A percentile compares a stretch with the other conserved stretches of the same genome.
phyloP scores from a whole-genome alignment of 1,284 basidiomycete genomes.

The Porogramme epimiltina region DNA sequence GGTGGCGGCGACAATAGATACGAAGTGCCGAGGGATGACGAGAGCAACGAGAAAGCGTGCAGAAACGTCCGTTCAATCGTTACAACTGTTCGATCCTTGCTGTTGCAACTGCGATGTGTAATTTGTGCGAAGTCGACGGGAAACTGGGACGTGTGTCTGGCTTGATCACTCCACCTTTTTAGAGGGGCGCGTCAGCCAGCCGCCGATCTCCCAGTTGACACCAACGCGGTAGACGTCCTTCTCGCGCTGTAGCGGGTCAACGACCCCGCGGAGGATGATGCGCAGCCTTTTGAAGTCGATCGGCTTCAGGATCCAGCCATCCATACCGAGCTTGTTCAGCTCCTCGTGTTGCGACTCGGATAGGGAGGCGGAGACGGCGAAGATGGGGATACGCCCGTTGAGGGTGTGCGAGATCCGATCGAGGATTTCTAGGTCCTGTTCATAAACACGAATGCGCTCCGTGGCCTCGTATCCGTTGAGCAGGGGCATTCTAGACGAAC shows the following conservation, averaged over 20 bases:
- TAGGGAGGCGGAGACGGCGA: constrained; percentile 83
- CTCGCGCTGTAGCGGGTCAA: constrained; percentile 52
- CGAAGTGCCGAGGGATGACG: neutral
- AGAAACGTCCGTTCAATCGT: constrained; percentile 1
- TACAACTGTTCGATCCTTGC: neutral
- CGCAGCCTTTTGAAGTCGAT: constrained; percentile 77
- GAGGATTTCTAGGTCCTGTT: constrained; percentile 34
- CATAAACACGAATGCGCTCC: constrained; percentile 65
- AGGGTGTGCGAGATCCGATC: constrained; percentile 49
- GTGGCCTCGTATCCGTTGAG: constrained; percentile 80
- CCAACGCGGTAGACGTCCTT: constrained; percentile 62
- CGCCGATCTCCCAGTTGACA: constrained; percentile 71
- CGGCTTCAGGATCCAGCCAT: constrained; percentile 89
- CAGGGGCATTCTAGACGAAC: constrained; percentile 73
- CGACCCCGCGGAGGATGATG: constrained; percentile 61
- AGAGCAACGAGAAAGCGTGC: neutral
- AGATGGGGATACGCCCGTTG: constrained; percentile 78
- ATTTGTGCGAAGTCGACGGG: neutral
- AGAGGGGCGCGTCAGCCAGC: constrained; percentile 49
- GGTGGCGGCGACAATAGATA: no score
- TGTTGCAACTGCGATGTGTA: neutral
- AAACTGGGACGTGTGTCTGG: neutral
- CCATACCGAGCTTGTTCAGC: constrained; percentile 65
- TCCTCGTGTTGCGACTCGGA: constrained; percentile 63
- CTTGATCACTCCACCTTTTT: neutral